Evolutionary conservation across 2,329 filamentous ascomycete genomes (phyloP), one percentile per base, ranked within the genome.

Genomic region (Claviceps maximensis): DNA sequence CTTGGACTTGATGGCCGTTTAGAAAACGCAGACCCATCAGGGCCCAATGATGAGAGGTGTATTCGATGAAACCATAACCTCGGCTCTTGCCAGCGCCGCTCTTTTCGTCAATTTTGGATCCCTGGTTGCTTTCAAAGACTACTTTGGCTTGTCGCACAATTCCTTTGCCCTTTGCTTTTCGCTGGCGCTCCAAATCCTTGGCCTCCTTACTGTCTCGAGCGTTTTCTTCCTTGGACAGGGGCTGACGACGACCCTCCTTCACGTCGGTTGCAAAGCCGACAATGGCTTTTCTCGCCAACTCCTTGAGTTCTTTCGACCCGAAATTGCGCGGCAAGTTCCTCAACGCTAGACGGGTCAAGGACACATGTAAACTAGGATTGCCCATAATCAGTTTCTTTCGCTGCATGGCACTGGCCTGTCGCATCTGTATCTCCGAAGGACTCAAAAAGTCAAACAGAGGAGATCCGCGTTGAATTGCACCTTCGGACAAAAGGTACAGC

Each of bases 41-140:
- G 15, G 93, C 93, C 75, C 86, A 91, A 49, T 93, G 85, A 65
- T 98, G 93, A 31, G 87, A 93, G 58, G 83, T 86, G 70, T 96
- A 98, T 71, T 98, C 93, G 59, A 98, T 86, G 73, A 98, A 98
- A 13, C 94, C 93, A 66, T 98, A 98, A 5, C 93, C 93, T 66
- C 91, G 81, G 66, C 87, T 93, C 65, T 87, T 80, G 47, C 90
- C 90, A 7, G 83, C 89, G 8, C 87, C 89, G 50, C 75, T 82
- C 45, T 79, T 76, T 69, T 95, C 89, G 9, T 77, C 70, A 15
- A 95, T 82, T 72, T 96, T 97, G 62, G 82, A 82, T 47, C 93
- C 93, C 60, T 93, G 83, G 38, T 80, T 79, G 53, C 85, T 87
- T 72, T 98, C 93, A 63, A 93, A 97, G 40, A 97, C 87, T 52